These are phyloP conservation scores for Zoysia matrella DNA, from an alignment of 202 grass and related monocot genomes.

Conservation along the genomic window DNA sequence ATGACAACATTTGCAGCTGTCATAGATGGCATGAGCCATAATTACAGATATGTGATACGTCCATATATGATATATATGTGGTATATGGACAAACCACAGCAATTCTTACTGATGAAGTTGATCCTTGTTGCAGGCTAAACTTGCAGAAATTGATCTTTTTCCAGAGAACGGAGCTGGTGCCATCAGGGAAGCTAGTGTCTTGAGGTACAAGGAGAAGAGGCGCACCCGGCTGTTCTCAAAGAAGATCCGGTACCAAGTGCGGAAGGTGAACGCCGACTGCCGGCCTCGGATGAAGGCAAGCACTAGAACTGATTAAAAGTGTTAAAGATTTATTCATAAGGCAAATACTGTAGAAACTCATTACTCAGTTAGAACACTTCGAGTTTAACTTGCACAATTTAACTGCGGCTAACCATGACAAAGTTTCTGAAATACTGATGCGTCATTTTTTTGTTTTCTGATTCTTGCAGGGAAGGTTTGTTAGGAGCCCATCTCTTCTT, in stretches of 20 bases:
- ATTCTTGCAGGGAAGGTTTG: conserved; percentile 89
- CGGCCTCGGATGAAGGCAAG: conserved; percentile 99
- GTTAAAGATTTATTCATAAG: conserved; percentile 63
- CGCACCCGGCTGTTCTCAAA: conserved; percentile 86
- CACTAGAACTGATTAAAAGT: conserved; percentile 78
- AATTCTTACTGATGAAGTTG: conserved; percentile 35
- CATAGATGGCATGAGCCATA: conserved; percentile 35
- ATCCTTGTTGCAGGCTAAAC: conserved; percentile 62
- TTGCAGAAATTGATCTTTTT: conserved; percentile 84
- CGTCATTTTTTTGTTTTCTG: conserved; percentile 2
- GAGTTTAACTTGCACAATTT: not conserved
- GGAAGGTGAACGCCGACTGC: conserved; percentile 92
- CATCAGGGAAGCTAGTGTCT: conserved; percentile 92
- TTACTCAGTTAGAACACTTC: conserved; percentile 27
- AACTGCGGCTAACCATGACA: conserved; percentile 23
- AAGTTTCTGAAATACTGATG: conserved; percentile 18
- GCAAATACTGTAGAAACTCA: conserved; percentile 39
- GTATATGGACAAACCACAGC: conserved; percentile 7
- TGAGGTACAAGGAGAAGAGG: conserved; percentile 99
- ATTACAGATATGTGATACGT: conserved; percentile 24
- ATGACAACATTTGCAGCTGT: conserved; percentile 43
- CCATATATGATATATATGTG: not conserved
- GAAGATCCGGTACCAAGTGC: conserved; percentile 98
- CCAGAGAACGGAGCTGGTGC: conserved; percentile 59
- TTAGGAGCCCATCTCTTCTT: conserved; percentile 94